Percentiles rank a stretch among this genome's conserved stretches.
phyloP scores from a whole-genome alignment of 768 basidiomycete species.

The Harrya chromipes region DNA sequence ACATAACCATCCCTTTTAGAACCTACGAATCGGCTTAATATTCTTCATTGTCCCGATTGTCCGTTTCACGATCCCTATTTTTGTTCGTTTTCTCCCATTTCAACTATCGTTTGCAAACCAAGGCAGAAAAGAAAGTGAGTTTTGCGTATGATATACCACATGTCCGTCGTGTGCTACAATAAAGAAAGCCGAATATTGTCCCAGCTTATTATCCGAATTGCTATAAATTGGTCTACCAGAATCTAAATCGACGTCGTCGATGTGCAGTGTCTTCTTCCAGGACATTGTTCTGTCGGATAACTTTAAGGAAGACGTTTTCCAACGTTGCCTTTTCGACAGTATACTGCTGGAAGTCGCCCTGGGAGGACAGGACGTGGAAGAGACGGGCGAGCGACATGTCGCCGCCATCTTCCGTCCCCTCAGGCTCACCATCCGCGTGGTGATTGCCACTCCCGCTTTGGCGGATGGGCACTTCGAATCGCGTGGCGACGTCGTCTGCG shows the following conservation, averaged over 20 bases:
- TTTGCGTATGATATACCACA: not conserved
- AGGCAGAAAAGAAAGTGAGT: constrained; percentile 8
- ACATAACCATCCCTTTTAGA: constrained; percentile 27
- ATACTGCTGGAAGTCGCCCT: constrained; percentile 59
- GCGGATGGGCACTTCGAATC: constrained; percentile 66
- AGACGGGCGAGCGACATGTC: constrained; percentile 52
- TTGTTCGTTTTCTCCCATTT: not conserved
- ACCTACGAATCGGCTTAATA: constrained; percentile 21
- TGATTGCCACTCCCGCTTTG: not conserved
- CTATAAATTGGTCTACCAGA: not conserved
- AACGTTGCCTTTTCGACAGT: constrained; percentile 68
- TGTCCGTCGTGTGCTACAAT: not conserved
- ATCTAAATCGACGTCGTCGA: constrained; percentile 9
- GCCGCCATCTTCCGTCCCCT: not conserved
- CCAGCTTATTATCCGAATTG: no score
- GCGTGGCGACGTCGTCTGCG: constrained; percentile 72
- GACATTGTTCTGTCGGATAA: constrained; percentile 60
- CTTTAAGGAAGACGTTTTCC: constrained; percentile 72
- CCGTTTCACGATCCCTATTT: constrained; percentile 4
- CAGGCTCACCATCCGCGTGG: no score
- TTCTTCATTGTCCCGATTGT: constrained; percentile 9
- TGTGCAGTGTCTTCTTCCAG: constrained; percentile 41
- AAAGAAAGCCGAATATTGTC: no score
- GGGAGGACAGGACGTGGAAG: constrained; percentile 52
- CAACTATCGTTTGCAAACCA: not conserved